phyloP scores from a whole-genome alignment of 768 basidiomycete species.

The Lactifluus hygrophoroides region DNA sequence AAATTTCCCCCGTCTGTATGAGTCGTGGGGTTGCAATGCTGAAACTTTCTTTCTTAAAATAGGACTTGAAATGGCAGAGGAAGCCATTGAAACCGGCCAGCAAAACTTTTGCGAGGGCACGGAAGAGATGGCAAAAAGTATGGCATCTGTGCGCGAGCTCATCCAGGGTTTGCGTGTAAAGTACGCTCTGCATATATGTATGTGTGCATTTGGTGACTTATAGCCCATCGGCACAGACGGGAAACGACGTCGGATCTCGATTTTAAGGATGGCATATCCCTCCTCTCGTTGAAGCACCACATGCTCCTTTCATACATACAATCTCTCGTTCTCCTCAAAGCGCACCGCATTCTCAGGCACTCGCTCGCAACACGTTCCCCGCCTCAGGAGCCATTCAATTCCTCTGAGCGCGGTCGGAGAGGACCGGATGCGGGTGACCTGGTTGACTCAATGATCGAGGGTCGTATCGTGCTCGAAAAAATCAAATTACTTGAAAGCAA shows the following conservation, averaged over 20 bases:
- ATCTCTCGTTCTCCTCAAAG: slow-evolving; percentile 62
- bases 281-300: slow-evolving; percentile 83
- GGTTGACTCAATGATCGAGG: slow-evolving; percentile 71
- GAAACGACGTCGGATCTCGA: slow-evolving; percentile 34
- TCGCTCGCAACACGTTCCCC: slow-evolving; percentile 44
- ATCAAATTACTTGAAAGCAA: slow-evolving; percentile 73
- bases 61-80: slow-evolving; percentile 4
- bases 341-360: slow-evolving; percentile 64
- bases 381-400: slow-evolving; percentile 45
- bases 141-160: slow-evolving; percentile 50
- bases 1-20: background rate
- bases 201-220: background rate
- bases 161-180: slow-evolving; percentile 47
- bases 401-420: slow-evolving; percentile 40
- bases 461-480: slow-evolving; percentile 82
- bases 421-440: slow-evolving; percentile 62
- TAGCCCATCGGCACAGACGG: slow-evolving; percentile 22
- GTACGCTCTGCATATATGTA: slow-evolving; percentile 30
- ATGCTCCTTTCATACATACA: slow-evolving; percentile 80
- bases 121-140: slow-evolving; percentile 54
- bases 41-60: background rate
- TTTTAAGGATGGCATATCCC: slow-evolving; percentile 75
- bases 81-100: slow-evolving; percentile 11
- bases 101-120: slow-evolving; percentile 26
- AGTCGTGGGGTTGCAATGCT: background rate